Conservation (phyloP, 2,329 filamentous ascomycete species). For the Diatrype stigma region DNA sequence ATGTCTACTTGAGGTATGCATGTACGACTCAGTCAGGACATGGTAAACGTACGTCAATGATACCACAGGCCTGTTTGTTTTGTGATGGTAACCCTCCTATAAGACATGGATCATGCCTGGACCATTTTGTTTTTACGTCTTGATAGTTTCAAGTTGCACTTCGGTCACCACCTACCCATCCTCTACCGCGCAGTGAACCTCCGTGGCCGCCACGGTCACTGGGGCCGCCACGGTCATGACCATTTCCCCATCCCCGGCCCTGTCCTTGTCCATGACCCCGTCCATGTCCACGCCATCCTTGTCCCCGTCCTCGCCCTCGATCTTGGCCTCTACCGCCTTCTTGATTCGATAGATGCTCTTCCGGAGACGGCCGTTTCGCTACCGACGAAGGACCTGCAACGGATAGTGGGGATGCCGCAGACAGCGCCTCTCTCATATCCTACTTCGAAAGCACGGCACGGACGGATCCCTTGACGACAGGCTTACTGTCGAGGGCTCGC, state of each 20-base stretch:
- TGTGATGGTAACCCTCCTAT: no score
- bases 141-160: no score
- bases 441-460: conserved; percentile 47
- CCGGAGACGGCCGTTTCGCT: background rate
- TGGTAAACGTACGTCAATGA: background rate
- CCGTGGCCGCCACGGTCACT: no score
- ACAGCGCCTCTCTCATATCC: conserved; percentile 5
- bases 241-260: background rate
- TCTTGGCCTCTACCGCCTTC: background rate
- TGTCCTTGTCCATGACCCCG: background rate
- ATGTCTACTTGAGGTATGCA: no score
- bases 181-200: no score
- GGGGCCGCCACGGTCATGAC: background rate
- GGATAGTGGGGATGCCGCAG: background rate
- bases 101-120: no score
- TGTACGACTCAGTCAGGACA: no score
- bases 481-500: conserved; percentile 45
- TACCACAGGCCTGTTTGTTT: background rate
- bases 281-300: background rate
- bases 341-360: background rate
- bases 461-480: conserved; percentile 44
- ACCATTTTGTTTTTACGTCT: no score
- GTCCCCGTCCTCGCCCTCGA: background rate
- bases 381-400: background rate
- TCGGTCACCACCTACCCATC: no score